These are phyloP conservation scores for Lepraria neglecta DNA, from an alignment of 495 filamentous ascomycete species.

Conservation along the genomic window DNA sequence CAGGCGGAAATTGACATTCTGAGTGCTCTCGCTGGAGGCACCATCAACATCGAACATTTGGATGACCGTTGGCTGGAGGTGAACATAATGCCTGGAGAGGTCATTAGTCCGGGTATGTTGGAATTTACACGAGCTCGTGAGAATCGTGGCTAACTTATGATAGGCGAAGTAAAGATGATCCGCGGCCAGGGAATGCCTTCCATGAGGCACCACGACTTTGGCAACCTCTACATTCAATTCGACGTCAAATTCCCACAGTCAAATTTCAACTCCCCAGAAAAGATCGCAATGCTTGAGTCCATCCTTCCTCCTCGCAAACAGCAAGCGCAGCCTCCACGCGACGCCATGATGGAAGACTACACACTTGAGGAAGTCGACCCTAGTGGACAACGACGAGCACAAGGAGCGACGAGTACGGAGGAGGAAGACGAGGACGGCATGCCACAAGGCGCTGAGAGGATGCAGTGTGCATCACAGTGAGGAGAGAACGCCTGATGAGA, in stretches of 20 bases:
- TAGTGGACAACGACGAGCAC: slow-evolving; percentile 63
- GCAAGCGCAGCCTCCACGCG: slow-evolving; percentile 56
- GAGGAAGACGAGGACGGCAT: slow-evolving; percentile 72
- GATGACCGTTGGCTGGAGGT: slow-evolving; percentile 95
- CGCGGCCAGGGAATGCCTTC: slow-evolving; percentile 98
- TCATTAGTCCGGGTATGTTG: slow-evolving; percentile 81
- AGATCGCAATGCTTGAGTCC: slow-evolving; percentile 58
- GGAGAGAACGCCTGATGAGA: slow-evolving; percentile 2
- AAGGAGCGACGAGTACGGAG: slow-evolving; percentile 62
- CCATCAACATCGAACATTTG: slow-evolving; percentile 87
- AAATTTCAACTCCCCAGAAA: slow-evolving; percentile 45
- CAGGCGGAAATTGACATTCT: slow-evolving; percentile 93
- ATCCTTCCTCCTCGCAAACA: slow-evolving; percentile 69
- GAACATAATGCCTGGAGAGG: slow-evolving; percentile 84
- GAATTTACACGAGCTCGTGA: neutral
- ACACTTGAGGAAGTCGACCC: slow-evolving; percentile 75
- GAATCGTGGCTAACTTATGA: slow-evolving; percentile 26
- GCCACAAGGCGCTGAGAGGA: slow-evolving; percentile 77
- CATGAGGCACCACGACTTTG: slow-evolving; percentile 87
- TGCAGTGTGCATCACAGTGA: slow-evolving; percentile 94
- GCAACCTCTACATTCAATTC: slow-evolving; percentile 97
- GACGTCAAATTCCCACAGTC: slow-evolving; percentile 84
- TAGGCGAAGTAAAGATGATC: slow-evolving; percentile 88
- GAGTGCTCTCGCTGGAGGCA: slow-evolving; percentile 86
- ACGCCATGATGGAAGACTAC: slow-evolving; percentile 87